These are phyloP conservation scores for Arbutus unedo DNA, from an alignment of 148 eudicot species.

Conservation along the genomic window DNA sequence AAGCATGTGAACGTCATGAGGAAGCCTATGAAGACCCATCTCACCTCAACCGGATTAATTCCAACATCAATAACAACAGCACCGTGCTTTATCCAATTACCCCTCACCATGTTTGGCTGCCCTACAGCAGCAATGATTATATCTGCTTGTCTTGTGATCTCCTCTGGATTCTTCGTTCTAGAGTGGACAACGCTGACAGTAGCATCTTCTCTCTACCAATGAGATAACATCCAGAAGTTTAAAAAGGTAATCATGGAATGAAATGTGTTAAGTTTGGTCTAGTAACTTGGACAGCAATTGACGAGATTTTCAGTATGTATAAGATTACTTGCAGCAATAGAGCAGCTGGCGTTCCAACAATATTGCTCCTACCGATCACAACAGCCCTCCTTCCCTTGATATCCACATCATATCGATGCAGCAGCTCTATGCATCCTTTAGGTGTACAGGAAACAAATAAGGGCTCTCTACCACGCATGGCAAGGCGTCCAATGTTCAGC, in stretches of 20 bases:
- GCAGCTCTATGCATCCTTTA: constrained; percentile 89
- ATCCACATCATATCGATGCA: constrained; percentile 68
- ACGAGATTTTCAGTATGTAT: neutral
- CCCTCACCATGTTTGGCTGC: constrained; percentile 82
- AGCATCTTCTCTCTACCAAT: constrained; percentile 86
- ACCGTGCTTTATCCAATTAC: constrained; percentile 93
- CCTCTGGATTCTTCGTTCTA: constrained; percentile 79
- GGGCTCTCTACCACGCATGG: constrained; percentile 90
- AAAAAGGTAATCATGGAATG: neutral
- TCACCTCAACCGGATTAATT: constrained; percentile 85
- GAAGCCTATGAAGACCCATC: constrained; percentile 10
- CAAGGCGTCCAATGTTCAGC: constrained; percentile 78
- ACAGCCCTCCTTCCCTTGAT: constrained; percentile 87
- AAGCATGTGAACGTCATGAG: neutral
- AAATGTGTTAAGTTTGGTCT: neutral
- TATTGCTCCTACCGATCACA: constrained; percentile 93
- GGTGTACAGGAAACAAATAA: constrained; percentile 95
- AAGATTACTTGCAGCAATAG: constrained; percentile 65
- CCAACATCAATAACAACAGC: constrained; percentile 95
- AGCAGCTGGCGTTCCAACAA: constrained; percentile 96
- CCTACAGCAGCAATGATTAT: constrained; percentile 85
- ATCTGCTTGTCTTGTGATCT: constrained; percentile 78
- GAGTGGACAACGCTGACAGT: constrained; percentile 88
- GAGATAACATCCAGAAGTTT: constrained; percentile 4
- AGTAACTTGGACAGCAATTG: neutral